Evolutionary conservation across 805 yeast genomes (phyloP).

Genomic region (Candida chauliodis): DNA sequence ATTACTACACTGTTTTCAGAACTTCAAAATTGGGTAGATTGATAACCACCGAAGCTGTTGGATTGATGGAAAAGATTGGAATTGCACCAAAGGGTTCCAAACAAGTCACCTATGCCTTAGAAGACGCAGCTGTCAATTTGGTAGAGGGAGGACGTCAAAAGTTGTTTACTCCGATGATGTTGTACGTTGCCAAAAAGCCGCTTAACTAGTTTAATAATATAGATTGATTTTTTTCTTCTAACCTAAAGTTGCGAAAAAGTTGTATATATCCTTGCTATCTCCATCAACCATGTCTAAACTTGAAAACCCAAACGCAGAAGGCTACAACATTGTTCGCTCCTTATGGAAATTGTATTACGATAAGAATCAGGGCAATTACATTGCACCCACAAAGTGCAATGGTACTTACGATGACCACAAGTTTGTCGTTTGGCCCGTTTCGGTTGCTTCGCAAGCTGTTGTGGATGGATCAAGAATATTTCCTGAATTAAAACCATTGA

Average conservation of each 20-base stretch:
- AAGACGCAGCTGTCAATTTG: conserved; percentile 93
- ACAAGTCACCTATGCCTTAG: conserved; percentile 88
- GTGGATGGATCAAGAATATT: conserved; percentile 60
- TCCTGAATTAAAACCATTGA: conserved; percentile 51
- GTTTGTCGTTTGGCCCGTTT: conserved; percentile 66
- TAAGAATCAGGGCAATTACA: conserved; percentile 30
- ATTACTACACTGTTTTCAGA: conserved; percentile 81
- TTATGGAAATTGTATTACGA: conserved; percentile 45
- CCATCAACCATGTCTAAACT: conserved; percentile 1
- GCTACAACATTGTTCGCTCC: conserved; percentile 34
- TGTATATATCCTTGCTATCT: not conserved
- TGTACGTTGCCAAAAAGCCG: conserved; percentile 87
- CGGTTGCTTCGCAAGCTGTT: conserved; percentile 63
- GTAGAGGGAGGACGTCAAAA: conserved; percentile 89
- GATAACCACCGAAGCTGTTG: conserved; percentile 76
- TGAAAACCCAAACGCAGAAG: conserved; percentile 37
- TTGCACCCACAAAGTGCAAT: conserved; percentile 36
- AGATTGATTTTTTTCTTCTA: too few relatives aligned
- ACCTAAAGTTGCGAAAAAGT: too few relatives aligned
- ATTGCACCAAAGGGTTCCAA: conserved; percentile 87
- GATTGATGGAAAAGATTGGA: conserved; percentile 78
- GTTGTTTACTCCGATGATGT: conserved; percentile 97
- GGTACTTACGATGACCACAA: conserved; percentile 49
- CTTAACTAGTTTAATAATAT: not conserved
- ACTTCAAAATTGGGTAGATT: conserved; percentile 84